Conservation (phyloP, 2,329 filamentous ascomycete species). For the Geosmithia morbida region DNA sequence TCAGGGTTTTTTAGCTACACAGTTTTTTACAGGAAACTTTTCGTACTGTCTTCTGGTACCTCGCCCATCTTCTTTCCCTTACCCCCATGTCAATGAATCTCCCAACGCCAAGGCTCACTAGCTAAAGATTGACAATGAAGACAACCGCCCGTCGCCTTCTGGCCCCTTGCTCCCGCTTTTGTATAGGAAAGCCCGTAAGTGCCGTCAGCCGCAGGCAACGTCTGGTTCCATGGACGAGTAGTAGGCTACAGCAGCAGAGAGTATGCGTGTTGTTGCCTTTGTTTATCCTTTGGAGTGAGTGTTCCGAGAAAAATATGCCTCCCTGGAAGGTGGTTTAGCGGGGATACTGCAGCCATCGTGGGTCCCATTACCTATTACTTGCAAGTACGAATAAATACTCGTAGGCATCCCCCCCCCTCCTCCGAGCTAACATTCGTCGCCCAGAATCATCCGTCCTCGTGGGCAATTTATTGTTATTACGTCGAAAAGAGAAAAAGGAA, state of each 20-base stretch:
- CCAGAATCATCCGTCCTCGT: neutral
- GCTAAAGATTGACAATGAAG: constrained; percentile 2
- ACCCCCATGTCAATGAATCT: constrained; percentile 1
- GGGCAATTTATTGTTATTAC: neutral
- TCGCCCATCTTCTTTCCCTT: neutral
- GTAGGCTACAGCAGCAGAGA: no score
- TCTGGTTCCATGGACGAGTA: neutral
- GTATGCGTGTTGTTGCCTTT: neutral
- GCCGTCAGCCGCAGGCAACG: neutral
- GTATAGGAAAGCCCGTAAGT: no score
- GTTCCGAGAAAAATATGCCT: neutral
- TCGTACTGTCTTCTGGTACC: neutral
- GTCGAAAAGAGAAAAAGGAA: neutral
- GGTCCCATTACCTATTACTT: neutral
- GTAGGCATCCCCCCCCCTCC: neutral
- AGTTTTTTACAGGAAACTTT: neutral
- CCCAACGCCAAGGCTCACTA: constrained; percentile 2
- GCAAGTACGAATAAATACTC: no score
- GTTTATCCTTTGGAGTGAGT: neutral
- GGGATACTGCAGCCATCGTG: neutral
- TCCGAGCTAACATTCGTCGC: neutral
- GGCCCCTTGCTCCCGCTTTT: neutral
- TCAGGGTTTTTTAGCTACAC: neutral
- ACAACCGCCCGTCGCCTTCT: neutral
- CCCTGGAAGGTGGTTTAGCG: neutral